Percentiles rank a stretch among this genome's conserved stretches.
Evolutionary conservation across 257 asterid species (phyloP).

Genomic region (Penstemon eatonii): DNA sequence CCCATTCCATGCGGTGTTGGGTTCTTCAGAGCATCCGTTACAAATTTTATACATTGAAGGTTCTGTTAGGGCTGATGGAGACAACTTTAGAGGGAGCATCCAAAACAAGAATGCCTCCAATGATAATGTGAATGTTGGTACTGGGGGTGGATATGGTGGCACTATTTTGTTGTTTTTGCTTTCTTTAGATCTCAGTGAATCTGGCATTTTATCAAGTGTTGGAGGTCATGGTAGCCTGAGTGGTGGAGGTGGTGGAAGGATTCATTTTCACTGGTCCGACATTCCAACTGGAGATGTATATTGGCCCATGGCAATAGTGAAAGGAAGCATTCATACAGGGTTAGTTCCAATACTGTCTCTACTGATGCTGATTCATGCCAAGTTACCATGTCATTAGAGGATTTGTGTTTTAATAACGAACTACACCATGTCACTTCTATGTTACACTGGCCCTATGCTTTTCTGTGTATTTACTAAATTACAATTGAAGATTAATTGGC

Average conservation of each 20-base stretch:
- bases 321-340: constrained; percentile 80
- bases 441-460: constrained; percentile 18
- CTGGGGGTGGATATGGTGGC: constrained; percentile 99
- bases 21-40: constrained; percentile 87
- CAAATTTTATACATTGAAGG: constrained; percentile 63
- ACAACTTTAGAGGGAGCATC: constrained; percentile 41
- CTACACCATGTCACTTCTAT: constrained; percentile 4
- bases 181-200: constrained; percentile 49
- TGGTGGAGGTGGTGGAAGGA: constrained; percentile 99
- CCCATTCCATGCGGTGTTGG: constrained; percentile 69
- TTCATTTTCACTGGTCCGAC: constrained; percentile 95
- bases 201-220: constrained; percentile 73
- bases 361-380: constrained; percentile 20
- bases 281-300: constrained; percentile 90
- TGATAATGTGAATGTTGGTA: constrained; percentile 41
- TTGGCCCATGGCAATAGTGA: constrained; percentile 79
- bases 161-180: constrained; percentile 77
- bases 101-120: constrained; percentile 30
- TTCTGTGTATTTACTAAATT: constrained; percentile 11
- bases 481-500: too few relatives aligned
- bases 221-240: constrained; percentile 79
- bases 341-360: constrained; percentile 36
- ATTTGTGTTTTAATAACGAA: constrained; percentile 21
- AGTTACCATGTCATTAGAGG: constrained; percentile 10
- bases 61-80: constrained; percentile 82